These are phyloP conservation scores for Yamagishiella unicocca DNA, from an alignment of 139 green algal genomes.

Conservation along the genomic window DNA sequence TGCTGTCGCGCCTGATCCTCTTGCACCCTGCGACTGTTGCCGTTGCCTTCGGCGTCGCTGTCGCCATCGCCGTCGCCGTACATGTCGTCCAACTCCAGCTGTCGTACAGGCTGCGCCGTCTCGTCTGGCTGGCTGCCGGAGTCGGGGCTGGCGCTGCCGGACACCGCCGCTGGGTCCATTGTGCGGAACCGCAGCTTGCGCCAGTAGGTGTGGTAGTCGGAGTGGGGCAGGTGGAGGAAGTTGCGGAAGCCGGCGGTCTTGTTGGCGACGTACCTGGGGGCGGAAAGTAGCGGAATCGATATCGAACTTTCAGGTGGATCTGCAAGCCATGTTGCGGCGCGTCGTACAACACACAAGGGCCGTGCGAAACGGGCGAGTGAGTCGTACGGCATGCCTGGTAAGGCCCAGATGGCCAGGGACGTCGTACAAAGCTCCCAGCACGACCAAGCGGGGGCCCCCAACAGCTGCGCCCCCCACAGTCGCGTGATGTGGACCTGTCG, in stretches of 20 bases:
- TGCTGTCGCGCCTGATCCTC: constrained; percentile 24
- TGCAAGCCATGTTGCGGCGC: too few species aligned
- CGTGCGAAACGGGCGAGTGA: too few species aligned
- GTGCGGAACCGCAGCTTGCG: constrained; percentile 25
- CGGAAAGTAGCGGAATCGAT: too few species aligned
- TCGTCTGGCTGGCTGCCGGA: background rate
- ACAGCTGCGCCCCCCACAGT: too few species aligned
- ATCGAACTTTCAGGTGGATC: too few species aligned
- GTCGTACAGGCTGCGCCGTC: background rate
- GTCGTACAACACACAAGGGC: too few species aligned
- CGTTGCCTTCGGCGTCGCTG: background rate
- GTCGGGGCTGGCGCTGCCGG: background rate
- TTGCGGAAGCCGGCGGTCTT: constrained; percentile 41
- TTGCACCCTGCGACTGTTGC: background rate
- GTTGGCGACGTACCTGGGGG: constrained; percentile 30
- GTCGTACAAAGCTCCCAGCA: too few species aligned
- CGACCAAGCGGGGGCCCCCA: too few species aligned
- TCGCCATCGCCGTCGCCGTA: background rate
- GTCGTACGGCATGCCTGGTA: too few species aligned
- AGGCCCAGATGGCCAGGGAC: too few species aligned
- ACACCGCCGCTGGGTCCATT: background rate
- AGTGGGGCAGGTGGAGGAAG: constrained; percentile 41
- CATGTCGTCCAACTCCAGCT: background rate
- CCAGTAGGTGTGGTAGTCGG: constrained; percentile 42
- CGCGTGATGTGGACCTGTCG: too few species aligned